Conservation (phyloP, 352 stramenopile species). For the Pythium aphanidermatum region DNA sequence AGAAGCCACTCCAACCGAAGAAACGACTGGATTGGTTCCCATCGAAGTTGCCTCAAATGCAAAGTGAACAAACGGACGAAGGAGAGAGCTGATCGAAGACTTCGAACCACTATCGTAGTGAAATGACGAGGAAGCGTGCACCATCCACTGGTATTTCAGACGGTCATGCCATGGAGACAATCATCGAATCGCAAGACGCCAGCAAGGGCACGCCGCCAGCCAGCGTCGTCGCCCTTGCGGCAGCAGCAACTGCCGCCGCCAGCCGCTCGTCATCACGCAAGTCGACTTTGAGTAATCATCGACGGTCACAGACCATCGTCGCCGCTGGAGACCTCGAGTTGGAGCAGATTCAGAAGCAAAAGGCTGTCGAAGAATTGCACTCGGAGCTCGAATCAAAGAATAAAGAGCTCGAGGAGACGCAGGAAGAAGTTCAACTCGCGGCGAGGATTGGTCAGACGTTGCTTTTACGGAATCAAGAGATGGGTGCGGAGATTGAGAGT, state of each 20-base stretch:
- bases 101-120: no score
- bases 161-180: no score
- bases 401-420: slow-evolving; percentile 38
- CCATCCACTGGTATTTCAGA: no score
- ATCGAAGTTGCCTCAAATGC: no score
- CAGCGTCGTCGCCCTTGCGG: slow-evolving; percentile 11
- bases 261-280: slow-evolving; percentile 2
- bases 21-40: no score
- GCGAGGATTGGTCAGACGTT: slow-evolving; percentile 44
- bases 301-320: slow-evolving; percentile 34
- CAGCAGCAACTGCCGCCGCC: slow-evolving; percentile 4
- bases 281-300: slow-evolving; percentile 10
- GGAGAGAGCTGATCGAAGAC: no score
- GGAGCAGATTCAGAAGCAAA: slow-evolving; percentile 29
- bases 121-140: no score
- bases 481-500: slow-evolving; percentile 34
- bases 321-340: slow-evolving; percentile 26
- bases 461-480: slow-evolving; percentile 40
- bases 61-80: no score
- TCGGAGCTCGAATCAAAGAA: slow-evolving; percentile 40
- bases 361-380: slow-evolving; percentile 38
- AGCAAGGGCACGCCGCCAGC: no score
- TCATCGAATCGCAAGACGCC: no score
- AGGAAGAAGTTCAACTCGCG: slow-evolving; percentile 41
- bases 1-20: no score